Evolutionary conservation across 2,329 filamentous ascomycete species (phyloP).

Genomic region (Trichoderma endophyticum): DNA sequence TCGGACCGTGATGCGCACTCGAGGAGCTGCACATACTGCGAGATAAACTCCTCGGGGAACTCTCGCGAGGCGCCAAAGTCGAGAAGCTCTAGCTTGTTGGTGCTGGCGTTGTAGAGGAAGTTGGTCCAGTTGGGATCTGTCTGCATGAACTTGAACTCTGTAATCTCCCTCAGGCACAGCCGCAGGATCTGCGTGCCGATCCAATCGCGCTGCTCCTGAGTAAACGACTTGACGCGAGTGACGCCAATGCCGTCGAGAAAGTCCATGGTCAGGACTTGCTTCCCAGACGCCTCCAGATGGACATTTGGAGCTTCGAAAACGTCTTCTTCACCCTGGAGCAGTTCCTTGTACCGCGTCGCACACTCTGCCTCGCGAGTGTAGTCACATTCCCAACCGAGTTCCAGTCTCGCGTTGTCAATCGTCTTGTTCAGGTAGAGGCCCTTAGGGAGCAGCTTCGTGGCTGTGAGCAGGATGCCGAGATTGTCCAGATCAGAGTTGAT

Average conservation of each 20-base stretch:
- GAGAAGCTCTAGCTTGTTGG: slow-evolving; percentile 76
- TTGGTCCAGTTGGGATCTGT: slow-evolving; percentile 99
- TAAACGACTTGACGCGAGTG: slow-evolving; percentile 72
- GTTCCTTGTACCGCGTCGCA: slow-evolving; percentile 68
- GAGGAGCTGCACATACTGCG: slow-evolving; percentile 75
- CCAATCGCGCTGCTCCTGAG: slow-evolving; percentile 86
- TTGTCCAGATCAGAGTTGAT: slow-evolving; percentile 98
- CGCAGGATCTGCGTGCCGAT: slow-evolving; percentile 92
- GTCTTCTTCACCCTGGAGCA: slow-evolving; percentile 64
- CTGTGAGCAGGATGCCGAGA: slow-evolving; percentile 82
- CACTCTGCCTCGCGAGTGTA: slow-evolving; percentile 86
- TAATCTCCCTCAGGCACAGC: slow-evolving; percentile 87
- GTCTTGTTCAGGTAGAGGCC: slow-evolving; percentile 95
- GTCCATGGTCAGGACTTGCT: slow-evolving; percentile 88
- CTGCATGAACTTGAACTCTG: slow-evolving; percentile 97
- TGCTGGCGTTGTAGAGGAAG: slow-evolving; percentile 79
- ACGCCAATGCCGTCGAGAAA: slow-evolving; percentile 84
- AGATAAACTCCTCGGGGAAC: slow-evolving; percentile 76
- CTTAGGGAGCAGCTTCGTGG: slow-evolving; percentile 83
- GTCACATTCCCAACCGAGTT: slow-evolving; percentile 96
- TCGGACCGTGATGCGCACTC: slow-evolving; percentile 74
- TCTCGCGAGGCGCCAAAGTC: slow-evolving; percentile 94
- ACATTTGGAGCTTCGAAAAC: slow-evolving; percentile 79
- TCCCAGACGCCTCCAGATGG: slow-evolving; percentile 74
- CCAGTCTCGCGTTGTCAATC: slow-evolving; percentile 87